Percentiles rank a stretch among this genome's conserved stretches.
Evolutionary conservation across 176 grass and related monocot species (phyloP).

Genomic region (Oryza glaberrima): DNA sequence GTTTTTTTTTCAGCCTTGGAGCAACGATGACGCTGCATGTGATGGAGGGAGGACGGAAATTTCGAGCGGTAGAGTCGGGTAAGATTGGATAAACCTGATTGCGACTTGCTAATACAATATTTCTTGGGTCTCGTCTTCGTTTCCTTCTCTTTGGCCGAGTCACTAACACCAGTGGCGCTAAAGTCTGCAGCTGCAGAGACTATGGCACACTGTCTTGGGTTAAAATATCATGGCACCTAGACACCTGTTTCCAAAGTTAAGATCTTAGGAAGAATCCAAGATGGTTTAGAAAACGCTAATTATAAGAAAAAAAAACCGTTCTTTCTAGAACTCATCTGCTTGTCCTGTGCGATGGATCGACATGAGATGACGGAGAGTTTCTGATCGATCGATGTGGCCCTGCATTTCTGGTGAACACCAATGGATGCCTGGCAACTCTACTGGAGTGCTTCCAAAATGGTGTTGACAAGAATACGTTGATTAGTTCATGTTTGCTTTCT

Average conservation of each 20-base stretch:
- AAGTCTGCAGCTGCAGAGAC: constrained; percentile 36
- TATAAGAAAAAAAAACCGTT: constrained; percentile 1
- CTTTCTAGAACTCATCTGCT: constrained; percentile 9
- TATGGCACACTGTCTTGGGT: background rate
- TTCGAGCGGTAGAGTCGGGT: background rate
- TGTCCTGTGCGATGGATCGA: background rate
- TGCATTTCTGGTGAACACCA: background rate
- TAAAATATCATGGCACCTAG: background rate
- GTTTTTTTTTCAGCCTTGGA: too few species aligned
- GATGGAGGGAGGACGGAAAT: too few species aligned
- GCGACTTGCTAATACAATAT: background rate
- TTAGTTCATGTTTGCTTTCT: background rate
- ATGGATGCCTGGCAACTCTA: background rate
- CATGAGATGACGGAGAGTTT: constrained; percentile 16
- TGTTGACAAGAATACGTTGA: background rate
- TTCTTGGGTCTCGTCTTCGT: background rate
- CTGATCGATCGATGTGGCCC: constrained; percentile 28
- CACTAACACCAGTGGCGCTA: background rate
- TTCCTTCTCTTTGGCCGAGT: background rate
- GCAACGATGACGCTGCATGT: too few species aligned
- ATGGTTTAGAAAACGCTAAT: background rate
- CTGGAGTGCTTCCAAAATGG: constrained; percentile 21
- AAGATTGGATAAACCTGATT: background rate
- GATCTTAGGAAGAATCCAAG: constrained; percentile 22
- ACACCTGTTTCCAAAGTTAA: constrained; percentile 18